Evolutionary conservation across 1,284 basidiomycete species (phyloP).

Genomic region (Marasmius fiardii): DNA sequence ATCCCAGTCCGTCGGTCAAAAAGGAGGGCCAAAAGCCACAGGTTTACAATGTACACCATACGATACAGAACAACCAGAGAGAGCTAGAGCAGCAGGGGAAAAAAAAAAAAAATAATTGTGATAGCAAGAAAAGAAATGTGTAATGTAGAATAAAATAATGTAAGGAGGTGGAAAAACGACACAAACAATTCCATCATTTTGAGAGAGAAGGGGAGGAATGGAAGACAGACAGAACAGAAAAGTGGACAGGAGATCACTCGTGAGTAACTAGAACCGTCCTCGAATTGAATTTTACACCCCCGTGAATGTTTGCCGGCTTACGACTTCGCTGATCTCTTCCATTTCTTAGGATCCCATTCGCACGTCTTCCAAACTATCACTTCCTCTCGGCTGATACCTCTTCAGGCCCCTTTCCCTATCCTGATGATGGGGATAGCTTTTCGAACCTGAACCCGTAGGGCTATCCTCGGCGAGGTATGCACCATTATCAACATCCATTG

Average conservation of each 20-base stretch:
- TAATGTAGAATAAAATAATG: neutral
- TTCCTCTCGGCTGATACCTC: slow-evolving; percentile 46
- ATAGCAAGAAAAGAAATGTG: neutral
- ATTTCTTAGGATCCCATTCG: slow-evolving; percentile 31
- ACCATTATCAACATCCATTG: neutral
- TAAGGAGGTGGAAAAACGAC: neutral
- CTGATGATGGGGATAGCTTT: slow-evolving; percentile 20
- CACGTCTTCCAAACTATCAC: slow-evolving; percentile 41
- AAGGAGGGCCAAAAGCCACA: neutral
- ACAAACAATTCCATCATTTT: neutral
- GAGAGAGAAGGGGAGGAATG: neutral
- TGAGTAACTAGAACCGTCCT: neutral
- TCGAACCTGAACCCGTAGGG: slow-evolving; percentile 13
- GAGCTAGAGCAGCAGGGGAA: neutral
- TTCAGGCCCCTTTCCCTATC: slow-evolving; percentile 57
- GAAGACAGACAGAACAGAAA: neutral
- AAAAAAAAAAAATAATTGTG: neutral
- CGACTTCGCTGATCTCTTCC: neutral
- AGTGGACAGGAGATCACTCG: neutral
- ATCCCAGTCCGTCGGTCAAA: too few relatives aligned
- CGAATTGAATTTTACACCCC: too few relatives aligned
- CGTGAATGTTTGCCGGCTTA: neutral
- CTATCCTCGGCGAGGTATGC: slow-evolving; percentile 1
- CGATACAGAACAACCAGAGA: neutral
- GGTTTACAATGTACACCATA: neutral